Evolutionary conservation across 2,329 filamentous ascomycete genomes (phyloP), one percentile per base, ranked within the genome.

Genomic region (Pyrenophora teres): DNA sequence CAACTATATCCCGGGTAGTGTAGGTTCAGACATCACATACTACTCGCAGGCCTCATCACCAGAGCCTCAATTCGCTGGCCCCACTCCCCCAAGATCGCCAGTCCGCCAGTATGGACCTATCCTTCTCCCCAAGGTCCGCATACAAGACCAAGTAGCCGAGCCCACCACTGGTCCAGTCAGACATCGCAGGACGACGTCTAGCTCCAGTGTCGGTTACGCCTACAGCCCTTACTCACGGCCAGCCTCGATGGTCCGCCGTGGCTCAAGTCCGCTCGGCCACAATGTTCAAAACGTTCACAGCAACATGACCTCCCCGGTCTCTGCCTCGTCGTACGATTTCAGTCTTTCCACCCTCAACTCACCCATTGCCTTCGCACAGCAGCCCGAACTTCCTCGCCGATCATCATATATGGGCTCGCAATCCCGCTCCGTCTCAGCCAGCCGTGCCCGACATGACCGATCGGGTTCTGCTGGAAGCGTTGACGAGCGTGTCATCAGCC

Each of bases 111-210:
- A 92, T 76, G 90, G 90, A 45, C 90, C 90, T 44, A 79, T 90
- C 41, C 79, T 96, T 53, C 81, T 96, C 27, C 91, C 91, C 68
- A 94, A 92, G 81, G 92, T 95, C 77, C 84, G 91, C 55, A 84
- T 84, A 35, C 91, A 94, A 76, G 91, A 96, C 76, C 88, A 93
- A 75, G 81, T 87, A 56, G 83, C 91, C 56, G 84, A 87, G 60
- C 83, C 83, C 35, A 78, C 78, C 35, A 78, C 80, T 44, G 70
- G 74, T 23, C 70, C 71, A 47, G 85, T 88, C 74, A 82, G 86
- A 65, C 78, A 82, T 69, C 78, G 79, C 62, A 76, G 78, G 64
- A 78, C 79, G 54, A 84, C 79, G 78, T 83, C 71, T 72, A 81
- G 65, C 75, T 81, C 65, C 45, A 72, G 67, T 54, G 60, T 68